A percentile compares a stretch with the other conserved stretches of the same genome.
These are phyloP conservation scores for Neurospora discreta DNA, from an alignment of 495 filamentous ascomycete genomes.

Conservation along the genomic window DNA sequence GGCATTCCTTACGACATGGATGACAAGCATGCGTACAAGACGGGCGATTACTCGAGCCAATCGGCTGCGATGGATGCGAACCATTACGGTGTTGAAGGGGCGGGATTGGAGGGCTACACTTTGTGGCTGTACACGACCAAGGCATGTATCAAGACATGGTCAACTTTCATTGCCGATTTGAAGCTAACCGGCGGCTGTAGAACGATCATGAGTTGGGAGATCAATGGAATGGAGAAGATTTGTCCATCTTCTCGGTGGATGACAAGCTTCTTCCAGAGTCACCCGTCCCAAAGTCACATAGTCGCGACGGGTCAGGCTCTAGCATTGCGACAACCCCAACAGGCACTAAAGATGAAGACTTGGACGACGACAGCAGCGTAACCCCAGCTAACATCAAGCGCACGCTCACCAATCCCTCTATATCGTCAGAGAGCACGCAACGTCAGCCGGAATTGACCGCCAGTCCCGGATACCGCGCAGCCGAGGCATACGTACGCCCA, in stretches of 20 bases:
- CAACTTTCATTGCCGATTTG: not conserved
- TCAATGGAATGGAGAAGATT: constrained; percentile 94
- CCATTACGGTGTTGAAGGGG: constrained; percentile 81
- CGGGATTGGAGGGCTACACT: constrained; percentile 69
- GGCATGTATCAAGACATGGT: constrained; percentile 30
- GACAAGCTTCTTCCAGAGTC: constrained; percentile 58
- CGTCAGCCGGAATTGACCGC: constrained; percentile 41
- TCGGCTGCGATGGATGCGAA: constrained; percentile 94
- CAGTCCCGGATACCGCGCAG: constrained; percentile 69
- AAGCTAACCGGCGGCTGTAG: constrained; percentile 19
- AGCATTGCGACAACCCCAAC: not conserved
- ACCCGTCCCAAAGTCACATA: constrained; percentile 28
- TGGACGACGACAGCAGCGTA: constrained; percentile 45
- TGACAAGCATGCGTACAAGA: constrained; percentile 84
- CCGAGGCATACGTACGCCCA: constrained; percentile 83
- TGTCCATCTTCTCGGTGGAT: constrained; percentile 79
- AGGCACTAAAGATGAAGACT: not conserved
- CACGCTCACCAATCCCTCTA: constrained; percentile 59
- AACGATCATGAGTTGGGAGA: constrained; percentile 89
- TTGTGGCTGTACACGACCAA: constrained; percentile 76
- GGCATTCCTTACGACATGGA: constrained; percentile 99
- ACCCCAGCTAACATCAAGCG: constrained; percentile 62
- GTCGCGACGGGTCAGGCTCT: constrained; percentile 14
- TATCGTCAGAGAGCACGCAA: constrained; percentile 46
- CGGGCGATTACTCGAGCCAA: constrained; percentile 92